These are phyloP conservation scores for Linum usitatissimum DNA, from an alignment of 345 rosid species.

Conservation along the genomic window DNA sequence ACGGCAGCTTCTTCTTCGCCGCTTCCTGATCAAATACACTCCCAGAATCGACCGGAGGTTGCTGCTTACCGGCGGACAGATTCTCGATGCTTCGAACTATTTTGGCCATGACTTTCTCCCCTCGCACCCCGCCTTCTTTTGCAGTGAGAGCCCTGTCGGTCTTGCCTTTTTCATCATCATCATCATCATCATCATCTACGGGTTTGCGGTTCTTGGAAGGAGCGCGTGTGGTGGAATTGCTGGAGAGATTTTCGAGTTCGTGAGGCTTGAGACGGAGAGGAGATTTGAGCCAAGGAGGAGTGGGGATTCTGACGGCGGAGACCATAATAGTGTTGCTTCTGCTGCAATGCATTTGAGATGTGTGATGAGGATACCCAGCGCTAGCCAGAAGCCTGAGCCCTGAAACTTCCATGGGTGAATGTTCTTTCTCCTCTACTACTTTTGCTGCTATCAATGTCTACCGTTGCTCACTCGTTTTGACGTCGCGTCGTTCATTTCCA, in stretches of 20 bases:
- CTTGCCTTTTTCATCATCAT: too few relatives aligned
- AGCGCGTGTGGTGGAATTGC: neutral
- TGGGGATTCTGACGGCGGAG: constrained; percentile 29
- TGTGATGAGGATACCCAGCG: too few relatives aligned
- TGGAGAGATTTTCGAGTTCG: constrained; percentile 27
- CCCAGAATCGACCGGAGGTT: constrained; percentile 10
- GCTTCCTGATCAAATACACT: constrained; percentile 13
- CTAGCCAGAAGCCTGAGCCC: too few relatives aligned
- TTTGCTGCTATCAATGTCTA: too few relatives aligned
- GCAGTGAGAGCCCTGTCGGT: constrained; percentile 49
- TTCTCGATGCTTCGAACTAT: constrained; percentile 46
- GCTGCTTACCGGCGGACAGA: constrained; percentile 23
- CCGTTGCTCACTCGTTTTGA: too few relatives aligned
- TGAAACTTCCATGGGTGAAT: too few relatives aligned
- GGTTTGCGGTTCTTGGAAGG: neutral
- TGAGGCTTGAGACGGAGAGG: constrained; percentile 44
- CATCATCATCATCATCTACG: constrained; percentile 5
- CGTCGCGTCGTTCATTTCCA: too few relatives aligned
- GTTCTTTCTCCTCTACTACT: too few relatives aligned
- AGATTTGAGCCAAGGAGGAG: constrained; percentile 71
- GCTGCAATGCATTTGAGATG: too few relatives aligned
- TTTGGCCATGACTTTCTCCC: constrained; percentile 50
- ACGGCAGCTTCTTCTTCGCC: constrained; percentile 41
- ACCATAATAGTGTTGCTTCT: too few relatives aligned
- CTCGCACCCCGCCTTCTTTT: constrained; percentile 60